Evolutionary conservation across 2,329 filamentous ascomycete species (phyloP).

Genomic region (Trematosphaeria pertusa): DNA sequence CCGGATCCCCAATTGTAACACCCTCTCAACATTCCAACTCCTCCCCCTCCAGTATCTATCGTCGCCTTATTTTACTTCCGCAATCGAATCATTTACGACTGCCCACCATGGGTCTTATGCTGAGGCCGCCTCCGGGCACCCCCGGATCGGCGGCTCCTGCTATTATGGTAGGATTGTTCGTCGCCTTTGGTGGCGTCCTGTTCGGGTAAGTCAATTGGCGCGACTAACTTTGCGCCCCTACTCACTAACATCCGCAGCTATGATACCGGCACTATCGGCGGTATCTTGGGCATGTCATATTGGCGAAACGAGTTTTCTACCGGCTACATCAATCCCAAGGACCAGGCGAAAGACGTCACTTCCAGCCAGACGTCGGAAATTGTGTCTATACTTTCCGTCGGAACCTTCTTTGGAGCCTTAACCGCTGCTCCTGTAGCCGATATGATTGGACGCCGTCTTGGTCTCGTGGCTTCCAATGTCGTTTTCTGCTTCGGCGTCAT

Average conservation of each 20-base stretch:
- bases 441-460: constrained; percentile 71
- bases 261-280: constrained; percentile 53
- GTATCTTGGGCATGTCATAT: constrained; percentile 74
- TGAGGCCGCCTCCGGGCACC: constrained; percentile 76
- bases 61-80: constrained; percentile 8
- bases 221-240: constrained; percentile 2
- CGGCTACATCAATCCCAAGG: constrained; percentile 48
- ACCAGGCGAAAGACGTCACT: constrained; percentile 40
- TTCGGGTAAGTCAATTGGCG: constrained; percentile 41
- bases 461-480: constrained; percentile 51
- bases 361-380: constrained; percentile 71
- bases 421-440: constrained; percentile 72
- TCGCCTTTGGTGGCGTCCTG: constrained; percentile 55
- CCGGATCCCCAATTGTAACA: background rate
- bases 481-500: constrained; percentile 51
- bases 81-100: constrained; percentile 9
- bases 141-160: constrained; percentile 60
- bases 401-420: constrained; percentile 78
- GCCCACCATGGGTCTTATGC: constrained; percentile 43
- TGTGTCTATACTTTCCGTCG: constrained; percentile 82
- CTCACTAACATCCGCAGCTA: constrained; percentile 29
- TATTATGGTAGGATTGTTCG: constrained; percentile 52
- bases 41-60: constrained; percentile 5
- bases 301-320: constrained; percentile 69
- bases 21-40: constrained; percentile 22